A percentile compares a stretch with the other conserved stretches of the same genome.
Conservation (phyloP, 345 rosid genomes). For the Salix dunnii region DNA sequence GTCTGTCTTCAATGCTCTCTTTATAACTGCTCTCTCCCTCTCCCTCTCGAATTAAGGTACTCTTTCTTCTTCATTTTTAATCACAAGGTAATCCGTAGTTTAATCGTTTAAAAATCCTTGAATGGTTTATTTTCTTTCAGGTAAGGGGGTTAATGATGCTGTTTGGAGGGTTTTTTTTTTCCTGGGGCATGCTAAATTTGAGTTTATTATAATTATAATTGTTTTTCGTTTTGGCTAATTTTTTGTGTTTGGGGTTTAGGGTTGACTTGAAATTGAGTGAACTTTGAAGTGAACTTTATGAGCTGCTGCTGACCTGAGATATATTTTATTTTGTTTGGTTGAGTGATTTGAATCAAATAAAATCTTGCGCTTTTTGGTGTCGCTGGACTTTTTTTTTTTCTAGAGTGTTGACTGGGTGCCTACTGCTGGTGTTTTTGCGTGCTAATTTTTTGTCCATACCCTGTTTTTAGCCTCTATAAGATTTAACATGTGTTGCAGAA, state of each 20-base stretch:
- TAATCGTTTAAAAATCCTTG: not conserved
- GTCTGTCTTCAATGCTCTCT: not conserved
- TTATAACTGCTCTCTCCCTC: not conserved
- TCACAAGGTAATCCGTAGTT: not conserved
- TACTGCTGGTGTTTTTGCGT: not conserved
- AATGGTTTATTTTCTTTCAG: not conserved
- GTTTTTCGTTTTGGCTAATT: not conserved
- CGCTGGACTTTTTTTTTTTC: not conserved
- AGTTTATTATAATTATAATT: not conserved
- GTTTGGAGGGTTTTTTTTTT: not conserved
- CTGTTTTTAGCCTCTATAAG: not conserved
- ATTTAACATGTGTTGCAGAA: not conserved
- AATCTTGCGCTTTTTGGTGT: not conserved
- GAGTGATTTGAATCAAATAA: not conserved
- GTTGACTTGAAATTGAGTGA: constrained; percentile 13
- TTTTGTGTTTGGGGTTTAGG: not conserved
- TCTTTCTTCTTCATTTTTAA: not conserved
- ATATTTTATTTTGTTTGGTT: not conserved
- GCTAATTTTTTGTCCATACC: not conserved
- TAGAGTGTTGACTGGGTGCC: not conserved
- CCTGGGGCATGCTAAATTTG: not conserved
- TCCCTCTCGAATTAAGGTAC: not conserved
- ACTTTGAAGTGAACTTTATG: constrained; percentile 3
- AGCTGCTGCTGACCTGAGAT: constrained; percentile 2
- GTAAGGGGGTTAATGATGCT: not conserved